Base-by-base conservation (phyloP, 1,284 basidiomycete species). In the Marasmius sp. region DNA sequence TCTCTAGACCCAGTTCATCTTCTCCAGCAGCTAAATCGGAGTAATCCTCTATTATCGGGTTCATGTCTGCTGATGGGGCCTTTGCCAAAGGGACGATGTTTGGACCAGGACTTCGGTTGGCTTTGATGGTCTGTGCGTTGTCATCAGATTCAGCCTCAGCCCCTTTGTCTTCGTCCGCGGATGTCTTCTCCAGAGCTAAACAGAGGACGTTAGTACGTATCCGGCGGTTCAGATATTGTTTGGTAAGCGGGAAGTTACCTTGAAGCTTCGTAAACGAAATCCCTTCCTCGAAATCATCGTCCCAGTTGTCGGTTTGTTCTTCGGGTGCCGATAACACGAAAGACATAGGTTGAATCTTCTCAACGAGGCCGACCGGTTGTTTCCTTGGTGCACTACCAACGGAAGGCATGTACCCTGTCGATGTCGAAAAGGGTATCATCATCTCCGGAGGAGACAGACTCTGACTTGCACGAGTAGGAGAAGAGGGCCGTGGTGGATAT, bases 241-340 rank as follows among this genome's bases (percentile, higher is more conserved):
- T 27, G 11, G 22, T 48, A 50, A 18, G 18, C 55, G 58, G 7
- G 57, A 57, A 39, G 70, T 58, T 70, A 86, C 91, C 89, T 77
- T 93, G 92, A 49, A 94, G 72, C 73, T 95, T 95, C 9, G 89
- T 88, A 59, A 92, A 85, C 1, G 94, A 93, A 34, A 96, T 95
- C 2, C 91, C 95, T 64, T 94, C 94, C 69, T 95, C 95, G 70
- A 98, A 99, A 72, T 99, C 97, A 67, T 95, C 93, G 71, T 99
- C 97, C 95, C 97, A 98, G 65, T 95, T 96, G 72, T 97, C 94
- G 10, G 88, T 94, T 70, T 94, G 89, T 66, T 91, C 92, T 73
- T 92, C 92, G 6, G 88, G 89, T 43, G 84, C 80, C 63, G 86
- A 87, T 36, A 91, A 74, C 18, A 81, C 81, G 60, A 86, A 84